A percentile compares a stretch with the other conserved stretches of the same genome.
These are phyloP conservation scores for Pseudocercospora fijiensis DNA, from an alignment of 2,329 filamentous ascomycete genomes.

Conservation along the genomic window DNA sequence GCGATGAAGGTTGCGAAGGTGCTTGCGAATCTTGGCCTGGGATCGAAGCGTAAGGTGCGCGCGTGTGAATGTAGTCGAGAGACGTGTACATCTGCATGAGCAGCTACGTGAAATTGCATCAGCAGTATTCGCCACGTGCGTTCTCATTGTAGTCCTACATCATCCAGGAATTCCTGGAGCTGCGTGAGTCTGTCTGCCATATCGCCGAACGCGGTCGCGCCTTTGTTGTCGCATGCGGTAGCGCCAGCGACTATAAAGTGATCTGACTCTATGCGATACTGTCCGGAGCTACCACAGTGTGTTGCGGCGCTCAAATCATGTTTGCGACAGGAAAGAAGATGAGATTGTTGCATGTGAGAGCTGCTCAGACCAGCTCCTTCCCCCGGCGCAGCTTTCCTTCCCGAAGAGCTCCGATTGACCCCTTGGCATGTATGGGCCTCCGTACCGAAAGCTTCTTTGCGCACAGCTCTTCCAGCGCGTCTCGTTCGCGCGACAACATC, in stretches of 20 bases:
- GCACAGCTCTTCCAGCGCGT: background rate
- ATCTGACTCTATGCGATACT: background rate
- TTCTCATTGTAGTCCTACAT: conserved; percentile 53
- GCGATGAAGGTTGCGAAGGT: conserved; percentile 26
- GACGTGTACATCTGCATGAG: conserved; percentile 50
- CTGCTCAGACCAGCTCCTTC: background rate
- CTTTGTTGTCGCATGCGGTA: conserved; percentile 3
- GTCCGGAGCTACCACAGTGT: background rate
- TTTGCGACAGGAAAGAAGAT: conserved; percentile 1
- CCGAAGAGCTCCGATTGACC: too few species aligned
- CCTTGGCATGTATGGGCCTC: too few species aligned
- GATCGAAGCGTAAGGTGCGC: conserved; percentile 45
- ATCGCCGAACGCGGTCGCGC: conserved; percentile 5
- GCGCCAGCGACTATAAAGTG: background rate
- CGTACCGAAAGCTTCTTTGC: conserved; percentile 1
- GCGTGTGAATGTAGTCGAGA: conserved; percentile 46
- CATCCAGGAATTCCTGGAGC: conserved; percentile 79
- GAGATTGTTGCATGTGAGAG: background rate
- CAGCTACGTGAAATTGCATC: conserved; percentile 38
- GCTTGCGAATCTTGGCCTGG: conserved; percentile 44
- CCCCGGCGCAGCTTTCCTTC: background rate
- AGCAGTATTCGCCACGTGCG: background rate
- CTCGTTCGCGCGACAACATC: conserved; percentile 6
- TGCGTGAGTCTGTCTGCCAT: conserved; percentile 70
- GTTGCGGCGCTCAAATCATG: background rate